Evolutionary conservation across 768 basidiomycete species (phyloP).

Genomic region (Tulasnella sp.): DNA sequence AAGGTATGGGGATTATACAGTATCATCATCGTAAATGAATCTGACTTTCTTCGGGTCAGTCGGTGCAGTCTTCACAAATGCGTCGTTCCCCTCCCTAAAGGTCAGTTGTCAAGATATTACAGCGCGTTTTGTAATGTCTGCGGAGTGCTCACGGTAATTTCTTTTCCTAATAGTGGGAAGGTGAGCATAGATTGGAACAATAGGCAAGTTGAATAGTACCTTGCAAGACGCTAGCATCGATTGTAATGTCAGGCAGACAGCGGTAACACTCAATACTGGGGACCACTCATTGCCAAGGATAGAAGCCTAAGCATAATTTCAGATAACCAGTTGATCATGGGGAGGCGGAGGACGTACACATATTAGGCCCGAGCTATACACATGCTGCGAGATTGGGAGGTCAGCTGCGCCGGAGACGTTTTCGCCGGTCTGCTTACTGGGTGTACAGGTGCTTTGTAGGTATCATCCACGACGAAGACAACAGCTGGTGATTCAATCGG

Average conservation of each 20-base stretch:
- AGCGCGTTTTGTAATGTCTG: too few relatives aligned
- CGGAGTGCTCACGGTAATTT: slow-evolving; percentile 62
- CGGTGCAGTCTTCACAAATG: slow-evolving; percentile 65
- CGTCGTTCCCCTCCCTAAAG: slow-evolving; percentile 63
- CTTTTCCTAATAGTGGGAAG: slow-evolving; percentile 27
- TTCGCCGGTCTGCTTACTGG: slow-evolving; percentile 53
- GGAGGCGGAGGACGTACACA: background rate
- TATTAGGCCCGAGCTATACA: slow-evolving; percentile 13
- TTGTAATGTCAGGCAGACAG: slow-evolving; percentile 76
- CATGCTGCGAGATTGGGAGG: slow-evolving; percentile 11
- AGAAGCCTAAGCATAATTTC: slow-evolving; percentile 28
- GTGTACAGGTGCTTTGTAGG: slow-evolving; percentile 57
- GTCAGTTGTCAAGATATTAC: too few relatives aligned
- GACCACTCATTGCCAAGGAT: slow-evolving; percentile 87
- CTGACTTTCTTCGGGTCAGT: slow-evolving; percentile 78
- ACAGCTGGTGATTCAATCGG: slow-evolving; percentile 84
- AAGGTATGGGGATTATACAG: too few relatives aligned
- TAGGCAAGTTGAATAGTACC: slow-evolving; percentile 28
- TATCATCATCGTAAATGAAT: slow-evolving; percentile 18
- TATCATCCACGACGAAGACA: slow-evolving; percentile 61
- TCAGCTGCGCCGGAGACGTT: slow-evolving; percentile 3
- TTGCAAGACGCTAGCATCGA: slow-evolving; percentile 91
- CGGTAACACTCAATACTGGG: slow-evolving; percentile 53
- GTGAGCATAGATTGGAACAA: slow-evolving; percentile 2
- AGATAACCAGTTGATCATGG: background rate